Base-by-base conservation (phyloP, 2,329 filamentous ascomycete species). In the Cordyceps fumosorosea region DNA sequence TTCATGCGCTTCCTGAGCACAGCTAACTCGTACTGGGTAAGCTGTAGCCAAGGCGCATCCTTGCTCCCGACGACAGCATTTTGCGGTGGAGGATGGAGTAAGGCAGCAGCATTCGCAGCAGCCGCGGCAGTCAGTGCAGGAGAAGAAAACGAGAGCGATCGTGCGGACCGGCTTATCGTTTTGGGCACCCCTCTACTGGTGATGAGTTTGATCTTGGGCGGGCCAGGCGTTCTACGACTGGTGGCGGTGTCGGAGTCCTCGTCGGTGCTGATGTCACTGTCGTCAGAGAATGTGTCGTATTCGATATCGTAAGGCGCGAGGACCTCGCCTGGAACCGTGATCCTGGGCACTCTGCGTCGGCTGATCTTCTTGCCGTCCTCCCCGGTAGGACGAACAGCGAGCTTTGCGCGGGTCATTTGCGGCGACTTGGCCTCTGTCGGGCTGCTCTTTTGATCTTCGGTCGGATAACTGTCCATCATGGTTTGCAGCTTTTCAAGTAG, bases 1-100 rank as follows among this genome's bases (percentile, higher is more conserved):
- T 95, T 95, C 90, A 95, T 95, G 20, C 89, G 83, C 75, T 95
- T 95, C 64, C 90, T 81, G 8, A 95, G 79, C 65, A 86, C 83
- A 0, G 85, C 86, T 53, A 89, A 77, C 70, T 89, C 86, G 65
- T 84, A 88, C 18, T 80, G 77, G 7, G 85, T 88, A 44, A 89
- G 78, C 67, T 85, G 84, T 26, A 88, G 76, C 86, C 86, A 89
- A 0, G 86, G 86, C 12, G 84, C 81, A 67, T 88, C 82, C 3
- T 77, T 68, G 61, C 84, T 85, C 32, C 85, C 85, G 16, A 82
- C 74, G 1, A 83, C 77, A 1, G 83, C 84, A 64, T 86, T 81
- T 32, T 83, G 80, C 0, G 85, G 85, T 1, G 85, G 85, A 3
- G 85, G 85, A 45, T 83, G 77, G 16, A 85, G 75, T 58, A 77